phyloP scores from a whole-genome alignment of 2,329 filamentous ascomycete species.

The Harringtonia aguacate region DNA sequence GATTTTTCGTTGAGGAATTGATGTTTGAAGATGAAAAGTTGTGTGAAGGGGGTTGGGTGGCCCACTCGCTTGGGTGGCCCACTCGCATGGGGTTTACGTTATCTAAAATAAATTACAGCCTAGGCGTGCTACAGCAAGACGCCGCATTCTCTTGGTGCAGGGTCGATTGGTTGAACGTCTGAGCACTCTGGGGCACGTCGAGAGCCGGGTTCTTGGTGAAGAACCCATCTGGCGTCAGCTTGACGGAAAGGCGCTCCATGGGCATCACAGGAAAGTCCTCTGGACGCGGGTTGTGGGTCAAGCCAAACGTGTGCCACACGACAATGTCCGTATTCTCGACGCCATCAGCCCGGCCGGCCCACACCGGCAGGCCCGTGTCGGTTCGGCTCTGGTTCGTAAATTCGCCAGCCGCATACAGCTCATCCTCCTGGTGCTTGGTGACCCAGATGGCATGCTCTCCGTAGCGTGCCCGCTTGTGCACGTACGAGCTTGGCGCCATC shows the following conservation, averaged over 20 bases:
- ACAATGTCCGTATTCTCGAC: conserved; percentile 19
- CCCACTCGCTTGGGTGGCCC: no score
- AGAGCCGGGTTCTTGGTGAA: conserved; percentile 4
- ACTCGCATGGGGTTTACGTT: no score
- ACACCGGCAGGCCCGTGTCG: no score
- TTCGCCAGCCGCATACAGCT: conserved; percentile 28
- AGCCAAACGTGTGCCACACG: conserved; percentile 45
- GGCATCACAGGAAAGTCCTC: conserved; percentile 60
- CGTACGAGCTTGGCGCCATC: conserved; percentile 24
- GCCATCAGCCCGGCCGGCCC: background rate
- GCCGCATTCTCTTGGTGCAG: no score
- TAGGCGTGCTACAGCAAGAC: no score
- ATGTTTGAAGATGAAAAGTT: no score
- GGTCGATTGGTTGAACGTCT: background rate
- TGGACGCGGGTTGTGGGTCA: conserved; percentile 53
- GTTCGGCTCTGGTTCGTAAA: conserved; percentile 27
- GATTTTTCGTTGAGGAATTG: no score
- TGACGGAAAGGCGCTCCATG: conserved; percentile 3
- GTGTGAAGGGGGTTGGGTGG: no score
- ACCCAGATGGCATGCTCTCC: conserved; percentile 32
- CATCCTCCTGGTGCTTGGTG: conserved; percentile 28
- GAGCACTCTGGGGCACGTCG: conserved; percentile 4
- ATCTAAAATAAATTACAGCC: no score
- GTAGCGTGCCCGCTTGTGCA: conserved; percentile 29
- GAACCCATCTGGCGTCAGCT: conserved; percentile 7